These are phyloP conservation scores for Mycena galopus DNA, from an alignment of 768 basidiomycete species.

Conservation along the genomic window DNA sequence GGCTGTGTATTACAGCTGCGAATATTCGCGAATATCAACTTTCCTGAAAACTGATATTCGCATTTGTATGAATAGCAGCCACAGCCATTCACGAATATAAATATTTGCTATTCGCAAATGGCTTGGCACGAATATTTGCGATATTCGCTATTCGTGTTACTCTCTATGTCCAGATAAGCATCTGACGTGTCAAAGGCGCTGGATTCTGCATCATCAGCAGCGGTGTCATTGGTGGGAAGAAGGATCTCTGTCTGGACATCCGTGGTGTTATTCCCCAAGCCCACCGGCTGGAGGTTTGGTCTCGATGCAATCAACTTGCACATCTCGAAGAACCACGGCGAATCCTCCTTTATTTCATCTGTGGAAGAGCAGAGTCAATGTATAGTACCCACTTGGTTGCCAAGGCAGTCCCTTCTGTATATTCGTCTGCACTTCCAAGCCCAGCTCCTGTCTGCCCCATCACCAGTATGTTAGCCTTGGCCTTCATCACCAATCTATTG, in stretches of 20 bases:
- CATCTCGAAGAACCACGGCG: conserved; percentile 2
- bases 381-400: neutral
- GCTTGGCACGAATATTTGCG: too few species aligned
- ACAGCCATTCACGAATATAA: too few species aligned
- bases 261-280: neutral
- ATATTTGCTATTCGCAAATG: too few species aligned
- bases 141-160: too few species aligned
- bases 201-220: too few species aligned
- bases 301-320: neutral
- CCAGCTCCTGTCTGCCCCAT: neutral
- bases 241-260: neutral
- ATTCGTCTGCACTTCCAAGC: neutral
- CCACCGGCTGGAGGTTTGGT: neutral
- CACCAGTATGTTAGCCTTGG: too few species aligned
- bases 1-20: too few species aligned
- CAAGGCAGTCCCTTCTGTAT: neutral
- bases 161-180: neutral
- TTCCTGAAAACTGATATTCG: too few species aligned
- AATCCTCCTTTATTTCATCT: too few species aligned
- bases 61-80: too few species aligned
- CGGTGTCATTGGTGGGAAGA: neutral
- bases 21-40: too few species aligned
- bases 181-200: neutral
- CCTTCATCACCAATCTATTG: too few species aligned
- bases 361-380: neutral